Base-by-base conservation (phyloP, 192 early-diverging fungal genomes). In the Entomortierella chlamydospora region DNA sequence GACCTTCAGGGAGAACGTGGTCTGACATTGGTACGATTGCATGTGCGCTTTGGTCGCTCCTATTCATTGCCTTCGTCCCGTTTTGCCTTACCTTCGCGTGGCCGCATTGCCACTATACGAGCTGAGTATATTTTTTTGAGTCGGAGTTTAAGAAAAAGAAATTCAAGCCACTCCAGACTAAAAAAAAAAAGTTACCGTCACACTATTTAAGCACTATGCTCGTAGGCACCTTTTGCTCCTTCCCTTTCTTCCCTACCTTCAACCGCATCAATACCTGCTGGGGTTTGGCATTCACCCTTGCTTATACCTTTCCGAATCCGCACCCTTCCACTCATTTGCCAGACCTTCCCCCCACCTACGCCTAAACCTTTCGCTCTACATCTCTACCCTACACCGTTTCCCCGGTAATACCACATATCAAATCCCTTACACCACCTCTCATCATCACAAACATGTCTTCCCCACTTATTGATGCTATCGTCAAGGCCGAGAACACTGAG, bases 401-500 rank as follows among this genome's bases (percentile, higher is more conserved):
- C 20, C 15, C 45, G 15, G 8, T 47, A 47, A 47, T 47, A 37
- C 4, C 45, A 4, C 5, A 47, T 47, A 20, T 17, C 12, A 5
- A 12, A 5, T 12, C 45, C 45, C 5, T 26, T 52, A 22, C 42
- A 37, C 45, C 29, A 26, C 49, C 23, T 25, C 49, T 39, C 37
- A 2, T 39, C 12, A 22, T 33, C 33, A 42, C 55, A 68, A 20
- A 18, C n/a, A 78, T 78, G 74, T 78, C 74, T 31, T 67, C 74
- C 67, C 61, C 74, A 52, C 61, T 70, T 70, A 78, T 78, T 60
- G 74, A 78, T 59, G 66, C 74, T 53, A 78, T 78, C 67, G 43
- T 78, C 74, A 78, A 78, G 74, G 74, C 74, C 61, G 67, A 78
- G 54, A 70, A 47, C 74, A 70, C 74, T 53, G 74, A 78, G 67